phyloP scores from a whole-genome alignment of 2,329 filamentous ascomycete genomes.

The Pseudogymnoascus sp. region DNA sequence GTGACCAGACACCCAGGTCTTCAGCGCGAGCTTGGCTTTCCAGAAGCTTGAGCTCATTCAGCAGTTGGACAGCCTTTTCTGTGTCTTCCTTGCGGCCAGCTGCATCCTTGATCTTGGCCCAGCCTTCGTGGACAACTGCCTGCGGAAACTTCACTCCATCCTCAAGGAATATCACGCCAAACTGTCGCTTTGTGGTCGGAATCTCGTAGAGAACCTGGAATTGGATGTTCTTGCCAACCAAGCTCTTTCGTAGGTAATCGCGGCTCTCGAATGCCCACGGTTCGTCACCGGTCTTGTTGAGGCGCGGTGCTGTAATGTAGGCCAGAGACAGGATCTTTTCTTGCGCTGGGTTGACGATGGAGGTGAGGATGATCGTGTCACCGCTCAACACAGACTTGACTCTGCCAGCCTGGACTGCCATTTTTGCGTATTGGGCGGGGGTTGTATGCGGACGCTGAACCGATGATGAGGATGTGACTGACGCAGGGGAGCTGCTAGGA shows the following conservation, averaged over 20 bases:
- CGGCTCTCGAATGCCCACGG: slow-evolving; percentile 89
- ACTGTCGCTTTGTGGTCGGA: slow-evolving; percentile 78
- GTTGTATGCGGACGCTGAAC: slow-evolving; percentile 32
- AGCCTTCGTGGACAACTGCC: slow-evolving; percentile 77
- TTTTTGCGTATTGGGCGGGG: slow-evolving; percentile 27
- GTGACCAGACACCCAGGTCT: slow-evolving; percentile 74
- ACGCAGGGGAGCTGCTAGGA: slow-evolving; percentile 14
- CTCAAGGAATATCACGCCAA: slow-evolving; percentile 71
- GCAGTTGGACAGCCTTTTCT: slow-evolving; percentile 62
- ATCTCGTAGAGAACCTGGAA: slow-evolving; percentile 85
- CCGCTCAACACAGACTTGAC: slow-evolving; percentile 94
- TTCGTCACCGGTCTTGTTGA: slow-evolving; percentile 87
- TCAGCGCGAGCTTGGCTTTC: slow-evolving; percentile 74
- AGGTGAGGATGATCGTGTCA: slow-evolving; percentile 81
- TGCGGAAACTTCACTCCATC: slow-evolving; percentile 76
- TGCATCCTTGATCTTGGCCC: slow-evolving; percentile 90
- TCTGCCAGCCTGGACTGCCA: slow-evolving; percentile 48
- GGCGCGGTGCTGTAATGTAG: slow-evolving; percentile 81
- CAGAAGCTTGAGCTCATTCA: slow-evolving; percentile 71
- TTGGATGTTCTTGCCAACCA: slow-evolving; percentile 80
- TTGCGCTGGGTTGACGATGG: slow-evolving; percentile 65
- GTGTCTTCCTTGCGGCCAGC: slow-evolving; percentile 86
- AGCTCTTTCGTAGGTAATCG: slow-evolving; percentile 78
- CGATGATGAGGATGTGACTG: slow-evolving; percentile 25
- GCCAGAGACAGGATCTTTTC: slow-evolving; percentile 87